Conservation (phyloP, 2,329 filamentous ascomycete genomes). For the Neobulgaria alba region DNA sequence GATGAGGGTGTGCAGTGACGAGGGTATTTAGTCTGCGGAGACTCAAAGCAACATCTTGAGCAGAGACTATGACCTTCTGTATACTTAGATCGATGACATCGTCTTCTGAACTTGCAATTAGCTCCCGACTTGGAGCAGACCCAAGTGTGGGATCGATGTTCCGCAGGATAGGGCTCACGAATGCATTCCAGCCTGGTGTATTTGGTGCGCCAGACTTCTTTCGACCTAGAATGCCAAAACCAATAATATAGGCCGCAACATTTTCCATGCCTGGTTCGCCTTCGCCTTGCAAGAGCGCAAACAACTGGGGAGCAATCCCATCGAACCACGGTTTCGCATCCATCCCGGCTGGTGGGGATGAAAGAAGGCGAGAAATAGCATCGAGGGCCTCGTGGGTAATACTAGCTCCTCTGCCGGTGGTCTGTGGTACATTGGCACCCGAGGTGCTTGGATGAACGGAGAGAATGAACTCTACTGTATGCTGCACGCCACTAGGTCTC, state of each 20-base stretch:
- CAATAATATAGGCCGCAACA: constrained; percentile 53
- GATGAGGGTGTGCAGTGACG: constrained; percentile 55
- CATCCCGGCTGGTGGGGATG: constrained; percentile 47
- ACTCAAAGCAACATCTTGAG: constrained; percentile 40
- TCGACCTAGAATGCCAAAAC: constrained; percentile 57
- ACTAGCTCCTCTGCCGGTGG: constrained; percentile 42
- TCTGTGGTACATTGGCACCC: constrained; percentile 13
- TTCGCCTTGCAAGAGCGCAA: constrained; percentile 51
- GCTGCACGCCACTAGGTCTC: constrained; percentile 53
- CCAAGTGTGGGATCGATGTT: constrained; percentile 36
- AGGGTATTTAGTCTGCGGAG: constrained; percentile 48
- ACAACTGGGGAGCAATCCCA: constrained; percentile 51
- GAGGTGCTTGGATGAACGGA: constrained; percentile 48
- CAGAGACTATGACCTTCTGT: constrained; percentile 30
- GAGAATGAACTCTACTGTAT: constrained; percentile 63
- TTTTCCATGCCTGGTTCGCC: constrained; percentile 49
- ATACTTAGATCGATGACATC: constrained; percentile 13
- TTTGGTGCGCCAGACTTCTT: constrained; percentile 57
- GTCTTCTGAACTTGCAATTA: constrained; percentile 4
- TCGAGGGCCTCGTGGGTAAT: constrained; percentile 62
- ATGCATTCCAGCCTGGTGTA: constrained; percentile 51
- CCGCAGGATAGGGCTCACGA: constrained; percentile 49
- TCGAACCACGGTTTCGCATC: constrained; percentile 50
- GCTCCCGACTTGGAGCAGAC: neutral
- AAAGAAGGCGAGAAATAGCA: constrained; percentile 53